These are phyloP conservation scores for Xylaria sp. DNA, from an alignment of 2,329 filamentous ascomycete genomes.

Conservation along the genomic window DNA sequence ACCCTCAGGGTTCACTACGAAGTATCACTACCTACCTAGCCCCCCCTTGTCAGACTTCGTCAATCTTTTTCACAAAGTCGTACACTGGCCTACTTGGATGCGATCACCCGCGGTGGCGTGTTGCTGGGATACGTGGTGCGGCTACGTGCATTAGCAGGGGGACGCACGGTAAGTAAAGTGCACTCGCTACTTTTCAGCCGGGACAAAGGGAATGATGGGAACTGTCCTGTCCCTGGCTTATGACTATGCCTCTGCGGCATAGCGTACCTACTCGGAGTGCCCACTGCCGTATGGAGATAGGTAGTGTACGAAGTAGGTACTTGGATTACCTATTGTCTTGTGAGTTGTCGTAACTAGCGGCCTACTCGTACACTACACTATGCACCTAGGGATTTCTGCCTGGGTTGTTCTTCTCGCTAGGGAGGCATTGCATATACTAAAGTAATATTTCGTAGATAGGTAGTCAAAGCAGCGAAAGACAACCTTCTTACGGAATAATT, in stretches of 20 bases:
- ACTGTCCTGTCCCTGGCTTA: neutral
- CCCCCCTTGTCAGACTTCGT: conserved; percentile 7
- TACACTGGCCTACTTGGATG: conserved; percentile 10
- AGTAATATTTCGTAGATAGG: too few species aligned
- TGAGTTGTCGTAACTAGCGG: too few species aligned
- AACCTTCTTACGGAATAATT: too few species aligned
- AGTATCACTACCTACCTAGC: neutral
- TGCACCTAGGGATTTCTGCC: too few species aligned
- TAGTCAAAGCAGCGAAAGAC: too few species aligned
- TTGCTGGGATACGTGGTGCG: conserved; percentile 22
- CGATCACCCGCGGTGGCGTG: conserved; percentile 20
- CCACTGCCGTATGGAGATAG: too few species aligned
- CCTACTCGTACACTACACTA: too few species aligned
- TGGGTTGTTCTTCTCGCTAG: too few species aligned
- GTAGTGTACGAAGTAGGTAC: too few species aligned
- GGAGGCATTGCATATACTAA: too few species aligned
- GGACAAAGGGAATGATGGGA: neutral
- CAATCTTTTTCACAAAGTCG: conserved; percentile 14
- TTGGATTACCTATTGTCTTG: too few species aligned
- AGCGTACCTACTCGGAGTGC: neutral
- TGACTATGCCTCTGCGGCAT: neutral
- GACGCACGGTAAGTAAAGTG: conserved; percentile 4
- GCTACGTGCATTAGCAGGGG: conserved; percentile 23
- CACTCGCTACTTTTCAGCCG: neutral
- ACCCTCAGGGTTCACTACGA: neutral